These are phyloP conservation scores for Botryotinia convoluta DNA, from an alignment of 2,329 filamentous ascomycete genomes.

Conservation along the genomic window DNA sequence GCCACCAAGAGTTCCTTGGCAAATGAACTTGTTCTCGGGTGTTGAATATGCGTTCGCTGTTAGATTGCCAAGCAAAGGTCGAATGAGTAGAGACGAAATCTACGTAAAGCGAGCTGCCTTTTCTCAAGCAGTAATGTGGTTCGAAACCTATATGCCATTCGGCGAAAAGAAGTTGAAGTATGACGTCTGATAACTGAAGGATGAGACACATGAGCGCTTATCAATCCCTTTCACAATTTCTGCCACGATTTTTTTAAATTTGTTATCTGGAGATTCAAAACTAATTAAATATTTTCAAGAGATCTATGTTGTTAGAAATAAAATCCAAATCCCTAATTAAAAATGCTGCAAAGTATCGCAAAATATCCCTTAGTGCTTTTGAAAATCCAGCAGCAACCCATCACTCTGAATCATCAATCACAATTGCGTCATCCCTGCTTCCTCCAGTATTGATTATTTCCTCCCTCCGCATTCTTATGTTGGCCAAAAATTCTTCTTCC, in stretches of 20 bases:
- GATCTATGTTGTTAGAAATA: not conserved
- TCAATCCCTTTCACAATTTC: not conserved
- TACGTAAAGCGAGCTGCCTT: slow-evolving; percentile 8
- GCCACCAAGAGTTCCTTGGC: not conserved
- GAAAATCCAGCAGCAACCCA: too few species aligned
- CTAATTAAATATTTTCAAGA: not conserved
- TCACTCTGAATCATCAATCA: slow-evolving; percentile 7
- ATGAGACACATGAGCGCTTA: not conserved
- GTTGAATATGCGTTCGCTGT: not conserved
- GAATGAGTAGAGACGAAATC: not conserved
- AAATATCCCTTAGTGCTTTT: not conserved
- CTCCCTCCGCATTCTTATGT: not conserved
- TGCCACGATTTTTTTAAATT: too few species aligned
- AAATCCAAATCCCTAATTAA: not conserved
- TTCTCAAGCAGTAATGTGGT: not conserved
- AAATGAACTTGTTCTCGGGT: not conserved
- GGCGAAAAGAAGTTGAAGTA: not conserved
- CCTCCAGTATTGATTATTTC: not conserved
- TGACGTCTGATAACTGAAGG: not conserved
- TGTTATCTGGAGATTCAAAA: too few species aligned
- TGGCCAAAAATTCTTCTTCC: not conserved
- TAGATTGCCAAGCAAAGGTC: not conserved
- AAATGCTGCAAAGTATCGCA: not conserved
- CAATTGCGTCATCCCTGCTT: not conserved
- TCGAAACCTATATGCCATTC: not conserved